phyloP scores from a whole-genome alignment of 1,284 basidiomycete genomes.

The Grifola frondosa region DNA sequence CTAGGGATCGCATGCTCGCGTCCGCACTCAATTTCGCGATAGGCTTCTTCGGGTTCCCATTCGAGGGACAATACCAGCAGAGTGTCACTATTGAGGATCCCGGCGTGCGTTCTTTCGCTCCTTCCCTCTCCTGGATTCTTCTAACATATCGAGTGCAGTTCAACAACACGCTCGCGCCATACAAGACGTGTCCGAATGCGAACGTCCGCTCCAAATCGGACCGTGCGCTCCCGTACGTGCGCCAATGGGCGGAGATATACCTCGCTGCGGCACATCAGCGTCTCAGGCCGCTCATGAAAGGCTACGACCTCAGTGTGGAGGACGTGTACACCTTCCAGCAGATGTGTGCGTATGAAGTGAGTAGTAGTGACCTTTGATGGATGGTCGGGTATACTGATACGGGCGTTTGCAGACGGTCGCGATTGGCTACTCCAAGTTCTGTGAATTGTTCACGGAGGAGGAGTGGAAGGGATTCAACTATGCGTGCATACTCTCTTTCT shows the following conservation, averaged over 20 bases:
- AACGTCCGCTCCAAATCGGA: conserved; percentile 46
- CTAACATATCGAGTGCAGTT: conserved; percentile 41
- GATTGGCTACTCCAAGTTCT: conserved; percentile 88
- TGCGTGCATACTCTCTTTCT: conserved; percentile 44
- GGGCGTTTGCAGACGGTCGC: conserved; percentile 68
- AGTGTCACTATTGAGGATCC: conserved; percentile 75
- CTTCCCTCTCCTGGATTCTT: not conserved
- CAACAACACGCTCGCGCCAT: conserved; percentile 80
- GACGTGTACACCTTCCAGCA: conserved; percentile 77
- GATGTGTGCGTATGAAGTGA: conserved; percentile 84
- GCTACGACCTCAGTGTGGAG: conserved; percentile 66
- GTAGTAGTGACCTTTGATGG: too few species aligned
- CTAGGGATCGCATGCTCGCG: conserved; percentile 77
- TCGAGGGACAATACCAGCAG: conserved; percentile 76
- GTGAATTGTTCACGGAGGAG: conserved; percentile 83
- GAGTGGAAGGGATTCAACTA: conserved; percentile 92
- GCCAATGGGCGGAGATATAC: conserved; percentile 70
- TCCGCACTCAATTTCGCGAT: conserved; percentile 84
- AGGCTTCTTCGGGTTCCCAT: conserved; percentile 85
- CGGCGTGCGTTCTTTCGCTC: conserved; percentile 43
- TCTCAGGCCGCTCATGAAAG: conserved; percentile 58
- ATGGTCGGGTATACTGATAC: too few species aligned
- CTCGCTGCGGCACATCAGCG: conserved; percentile 65
- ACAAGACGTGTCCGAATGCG: conserved; percentile 72
- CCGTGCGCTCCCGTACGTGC: conserved; percentile 56